Evolutionary conservation across 2,329 filamentous ascomycete species (phyloP), one percentile per base, ranked within the genome.

Genomic region (Penicillium capsulatum): DNA sequence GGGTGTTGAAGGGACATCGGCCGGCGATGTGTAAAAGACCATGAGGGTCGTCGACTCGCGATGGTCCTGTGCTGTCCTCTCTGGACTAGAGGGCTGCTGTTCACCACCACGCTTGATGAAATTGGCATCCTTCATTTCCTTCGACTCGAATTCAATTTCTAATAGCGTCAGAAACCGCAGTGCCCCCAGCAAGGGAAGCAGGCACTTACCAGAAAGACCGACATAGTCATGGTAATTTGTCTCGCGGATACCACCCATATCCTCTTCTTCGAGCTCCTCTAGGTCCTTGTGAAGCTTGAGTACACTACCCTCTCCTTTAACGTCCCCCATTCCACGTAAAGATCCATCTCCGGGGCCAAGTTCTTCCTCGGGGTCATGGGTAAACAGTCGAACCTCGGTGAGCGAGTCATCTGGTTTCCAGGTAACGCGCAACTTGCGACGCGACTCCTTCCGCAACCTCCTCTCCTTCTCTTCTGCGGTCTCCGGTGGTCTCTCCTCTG

Each of bases 331-430:
- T 55, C 81, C 77, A 32, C 75, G 73, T 50, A 75, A 70, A 51
- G 77, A 71, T 50, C 74, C 79, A 42, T 76, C 74, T 30, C 75
- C 73, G 32, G 78, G 76, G 11, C 73, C 74, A 40, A 77, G 60
- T 48, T 83, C 79, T 57, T 83, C 80, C 7, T 80, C 76, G 0
- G 77, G 78, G 48, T 81, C 77, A 56, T 81, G 79, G 17, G 72
- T 75, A 57, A 83, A 83, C 34, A 76, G 69, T 31, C 74, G 71
- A 38, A 80, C 69, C 49, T 77, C 68, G 3, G 75, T 76, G 9
- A 83, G 67, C 17, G 70, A 66, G 13, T 73, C 69, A 45, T 79
- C 77, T 0, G 74, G 69, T 45, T 77, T 80, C 71, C 79, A 83
- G 6, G 67, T 71, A 4, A 83, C 80, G 14, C 77, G 75, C 20